Conservation (phyloP, 495 filamentous ascomycete genomes). For the Penicillium fimorum region DNA sequence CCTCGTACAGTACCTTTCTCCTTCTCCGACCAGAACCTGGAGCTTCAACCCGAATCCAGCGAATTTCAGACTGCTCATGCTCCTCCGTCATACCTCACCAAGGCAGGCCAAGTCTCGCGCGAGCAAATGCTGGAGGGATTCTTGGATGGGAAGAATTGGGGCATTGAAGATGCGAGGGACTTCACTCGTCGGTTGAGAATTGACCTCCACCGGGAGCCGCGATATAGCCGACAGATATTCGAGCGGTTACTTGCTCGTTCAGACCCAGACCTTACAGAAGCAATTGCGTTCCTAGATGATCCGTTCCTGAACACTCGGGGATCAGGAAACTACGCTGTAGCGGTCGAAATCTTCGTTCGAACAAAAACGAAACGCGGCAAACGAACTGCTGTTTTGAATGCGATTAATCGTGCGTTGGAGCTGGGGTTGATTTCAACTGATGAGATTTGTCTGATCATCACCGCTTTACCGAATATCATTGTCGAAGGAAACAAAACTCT, state of each 20-base stretch:
- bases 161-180: slow-evolving; percentile 29
- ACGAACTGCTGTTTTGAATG: slow-evolving; percentile 26
- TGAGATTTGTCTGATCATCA: slow-evolving; percentile 38
- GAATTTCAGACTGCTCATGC: slow-evolving; percentile 10
- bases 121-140: slow-evolving; percentile 20
- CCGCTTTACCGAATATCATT: slow-evolving; percentile 22
- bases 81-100: slow-evolving; percentile 1
- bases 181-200: slow-evolving; percentile 30
- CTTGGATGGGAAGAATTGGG: slow-evolving; percentile 21
- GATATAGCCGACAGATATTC: slow-evolving; percentile 44
- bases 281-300: slow-evolving; percentile 46
- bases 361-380: slow-evolving; percentile 14
- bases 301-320: slow-evolving; percentile 38
- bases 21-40: slow-evolving; percentile 25
- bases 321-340: slow-evolving; percentile 39
- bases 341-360: slow-evolving; percentile 24
- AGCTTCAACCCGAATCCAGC: slow-evolving; percentile 13
- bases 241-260: slow-evolving; percentile 30
- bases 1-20: slow-evolving; percentile 14
- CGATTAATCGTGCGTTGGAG: slow-evolving; percentile 36
- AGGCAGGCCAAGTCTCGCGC: slow-evolving; percentile 1
- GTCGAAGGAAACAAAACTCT: slow-evolving; percentile 22
- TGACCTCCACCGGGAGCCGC: slow-evolving; percentile 39
- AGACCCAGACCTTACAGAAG: slow-evolving; percentile 19
- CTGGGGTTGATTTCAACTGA: slow-evolving; percentile 37